These are phyloP conservation scores for Umbelopsis sp. DNA, from an alignment of 192 early-diverging fungal genomes.

Conservation along the genomic window DNA sequence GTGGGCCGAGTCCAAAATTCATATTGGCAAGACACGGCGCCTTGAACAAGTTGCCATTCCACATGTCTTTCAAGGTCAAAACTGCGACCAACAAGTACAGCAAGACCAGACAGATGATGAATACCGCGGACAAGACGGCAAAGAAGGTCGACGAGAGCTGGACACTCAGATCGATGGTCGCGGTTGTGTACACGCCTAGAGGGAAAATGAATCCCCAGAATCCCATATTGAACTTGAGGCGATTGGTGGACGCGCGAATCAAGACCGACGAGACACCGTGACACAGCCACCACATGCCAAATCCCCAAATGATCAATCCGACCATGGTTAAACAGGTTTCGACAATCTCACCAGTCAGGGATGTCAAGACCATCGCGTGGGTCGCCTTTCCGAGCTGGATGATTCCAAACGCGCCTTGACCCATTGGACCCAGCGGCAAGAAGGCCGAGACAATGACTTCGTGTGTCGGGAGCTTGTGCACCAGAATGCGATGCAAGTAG, in stretches of 20 bases:
- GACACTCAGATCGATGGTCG: too few relatives aligned
- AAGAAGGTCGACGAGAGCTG: not conserved
- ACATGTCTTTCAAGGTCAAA: too few relatives aligned
- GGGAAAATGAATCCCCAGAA: slow-evolving; percentile 65
- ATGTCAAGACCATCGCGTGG: too few relatives aligned
- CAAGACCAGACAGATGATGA: too few relatives aligned
- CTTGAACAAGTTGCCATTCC: too few relatives aligned
- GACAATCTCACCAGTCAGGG: too few relatives aligned
- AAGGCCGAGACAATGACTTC: slow-evolving; percentile 52
- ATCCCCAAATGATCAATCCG: slow-evolving; percentile 48
- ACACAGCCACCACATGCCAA: slow-evolving; percentile 49
- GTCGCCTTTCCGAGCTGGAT: slow-evolving; percentile 45
- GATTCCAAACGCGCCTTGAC: slow-evolving; percentile 51
- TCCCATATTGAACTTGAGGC: slow-evolving; percentile 53
- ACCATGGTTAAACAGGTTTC: slow-evolving; percentile 32
- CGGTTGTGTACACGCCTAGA: slow-evolving; percentile 38
- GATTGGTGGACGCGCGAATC: slow-evolving; percentile 26
- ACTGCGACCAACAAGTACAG: too few relatives aligned
- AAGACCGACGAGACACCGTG: slow-evolving; percentile 43
- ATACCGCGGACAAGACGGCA: too few relatives aligned
- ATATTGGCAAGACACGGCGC: too few relatives aligned
- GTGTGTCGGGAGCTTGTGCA: slow-evolving; percentile 51
- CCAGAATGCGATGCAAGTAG: slow-evolving; percentile 47
- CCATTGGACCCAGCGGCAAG: slow-evolving; percentile 54
- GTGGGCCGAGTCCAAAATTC: slow-evolving; percentile 9